These are phyloP conservation scores for Helotiales sp. DNA, from an alignment of 2,329 filamentous ascomycete genomes.

Conservation along the genomic window DNA sequence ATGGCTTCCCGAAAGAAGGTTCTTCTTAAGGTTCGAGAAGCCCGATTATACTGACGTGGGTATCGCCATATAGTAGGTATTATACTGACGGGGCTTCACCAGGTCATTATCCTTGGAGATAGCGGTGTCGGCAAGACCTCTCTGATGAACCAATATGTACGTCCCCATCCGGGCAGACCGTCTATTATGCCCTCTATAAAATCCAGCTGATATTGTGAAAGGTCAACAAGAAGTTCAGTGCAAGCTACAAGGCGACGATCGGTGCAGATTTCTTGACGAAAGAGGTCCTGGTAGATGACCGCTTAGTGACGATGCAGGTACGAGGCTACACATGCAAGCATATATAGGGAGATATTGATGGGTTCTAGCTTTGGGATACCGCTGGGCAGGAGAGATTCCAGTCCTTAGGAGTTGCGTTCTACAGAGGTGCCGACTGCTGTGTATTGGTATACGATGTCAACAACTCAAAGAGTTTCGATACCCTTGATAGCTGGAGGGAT, in stretches of 20 bases:
- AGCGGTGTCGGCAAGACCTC: slow-evolving; percentile 99
- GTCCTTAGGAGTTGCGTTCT: slow-evolving; percentile 95
- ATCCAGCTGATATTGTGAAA: slow-evolving; percentile 40
- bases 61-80: not conserved
- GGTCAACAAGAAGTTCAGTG: slow-evolving; percentile 99
- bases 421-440: slow-evolving; percentile 95
- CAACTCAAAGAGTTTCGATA: slow-evolving; percentile 98
- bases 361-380: slow-evolving; percentile 90
- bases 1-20: slow-evolving; percentile 69
- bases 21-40: slow-evolving; percentile 56
- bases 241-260: slow-evolving; percentile 99
- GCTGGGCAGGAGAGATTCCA: slow-evolving; percentile 97
- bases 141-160: slow-evolving; percentile 99
- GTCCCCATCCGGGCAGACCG: slow-evolving; percentile 35
- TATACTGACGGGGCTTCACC: slow-evolving; percentile 14
- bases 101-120: slow-evolving; percentile 99
- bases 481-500: slow-evolving; percentile 96
- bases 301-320: slow-evolving; percentile 98
- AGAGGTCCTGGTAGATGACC: slow-evolving; percentile 95
- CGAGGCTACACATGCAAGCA: slow-evolving; percentile 14
- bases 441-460: slow-evolving; percentile 98
- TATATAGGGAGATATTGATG: slow-evolving; percentile 16
- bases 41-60: not conserved
- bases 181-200: not conserved
- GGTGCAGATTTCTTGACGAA: slow-evolving; percentile 98